A percentile compares a stretch with the other conserved stretches of the same genome.
phyloP scores from a whole-genome alignment of 352 stramenopile species.

The Phytopythium vexans region DNA sequence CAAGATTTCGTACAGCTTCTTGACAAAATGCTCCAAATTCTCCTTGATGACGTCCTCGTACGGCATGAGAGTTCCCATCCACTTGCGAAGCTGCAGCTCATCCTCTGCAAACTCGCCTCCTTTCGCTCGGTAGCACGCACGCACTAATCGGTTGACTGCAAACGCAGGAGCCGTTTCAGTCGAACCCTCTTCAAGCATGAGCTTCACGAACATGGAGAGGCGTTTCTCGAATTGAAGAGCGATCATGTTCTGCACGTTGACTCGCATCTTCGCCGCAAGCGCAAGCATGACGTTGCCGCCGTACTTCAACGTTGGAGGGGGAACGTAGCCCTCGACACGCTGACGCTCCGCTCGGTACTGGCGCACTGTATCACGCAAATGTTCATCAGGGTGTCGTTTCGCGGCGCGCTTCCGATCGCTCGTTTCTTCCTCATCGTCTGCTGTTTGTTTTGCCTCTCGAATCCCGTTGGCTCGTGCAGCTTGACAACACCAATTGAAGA shows the following conservation, averaged over 20 bases:
- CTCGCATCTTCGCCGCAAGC: neutral
- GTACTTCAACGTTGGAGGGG: too few species aligned
- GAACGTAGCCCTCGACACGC: neutral
- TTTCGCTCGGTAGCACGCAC: neutral
- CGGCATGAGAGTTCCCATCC: neutral
- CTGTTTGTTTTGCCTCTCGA: too few species aligned
- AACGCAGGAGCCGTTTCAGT: neutral
- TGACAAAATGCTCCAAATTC: conserved; percentile 3
- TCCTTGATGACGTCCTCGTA: conserved; percentile 4
- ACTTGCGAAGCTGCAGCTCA: neutral
- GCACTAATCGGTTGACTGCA: neutral
- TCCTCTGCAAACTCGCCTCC: neutral
- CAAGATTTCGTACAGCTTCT: neutral
- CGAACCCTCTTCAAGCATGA: neutral
- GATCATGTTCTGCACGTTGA: conserved; percentile 4
- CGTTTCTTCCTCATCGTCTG: neutral
- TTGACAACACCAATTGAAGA: conserved; percentile 11
- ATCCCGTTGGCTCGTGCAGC: too few species aligned
- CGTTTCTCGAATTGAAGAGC: conserved; percentile 5
- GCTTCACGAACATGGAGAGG: neutral
- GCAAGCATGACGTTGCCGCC: conserved; percentile 1
- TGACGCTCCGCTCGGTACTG: conserved; percentile 5
- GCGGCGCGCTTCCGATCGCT: neutral
- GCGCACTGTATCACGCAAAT: neutral
- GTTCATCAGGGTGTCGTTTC: neutral